Evolutionary conservation across 257 asterid species (phyloP), one percentile per base, ranked within the genome.

Genomic region (Solanum tarapatanum): DNA sequence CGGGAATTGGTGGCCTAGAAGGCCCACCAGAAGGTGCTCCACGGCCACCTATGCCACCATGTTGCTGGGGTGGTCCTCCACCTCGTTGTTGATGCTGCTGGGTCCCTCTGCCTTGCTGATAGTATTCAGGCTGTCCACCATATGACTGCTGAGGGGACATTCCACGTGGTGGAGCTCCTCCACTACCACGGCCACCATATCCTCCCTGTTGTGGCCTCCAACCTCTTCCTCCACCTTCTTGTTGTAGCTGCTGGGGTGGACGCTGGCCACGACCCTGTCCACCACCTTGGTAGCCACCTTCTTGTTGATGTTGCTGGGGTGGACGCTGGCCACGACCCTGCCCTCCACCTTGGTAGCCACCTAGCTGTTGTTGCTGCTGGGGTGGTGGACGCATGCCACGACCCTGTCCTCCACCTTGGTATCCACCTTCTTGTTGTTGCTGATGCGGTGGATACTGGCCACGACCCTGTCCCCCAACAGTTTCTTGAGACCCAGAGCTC

Each of bases 1-100:
- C 98, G 98, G 98, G 94, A 85, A 91, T 88, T 21, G 95, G 94
- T 84, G 94, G 95, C 91, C 95, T 90, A 41, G 95, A 90, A 86
- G 94, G 97, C 90, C 94, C 98, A 88, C 93, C 91, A 87, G 94
- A 89, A 89, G 94, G 93, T 16, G 91, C 89, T 83, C 94, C 97
- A 28, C 92, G 96, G 89, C 96, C 95, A 90, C 94, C 93, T 87
- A 74, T 88, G 84, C 93, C 94, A 33, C 95, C 94, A 85, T 91
- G 96, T 70, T 90, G 93, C 79, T 90, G 95, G n/a, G 88, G 33
- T 28, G 94, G 85, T 66, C 92, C 90, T 64, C 95, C 95, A 33
- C 95, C 96, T 84, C 93, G 93, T 45, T 76, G 84, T 39, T 88
- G 94, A 86, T 92, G 92, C 76, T 93, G 95, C 85, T 87, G 94